Evolutionary conservation across 192 early-diverging fungal genomes (phyloP), one percentile per base, ranked within the genome.

Genomic region (Endogone sp.): DNA sequence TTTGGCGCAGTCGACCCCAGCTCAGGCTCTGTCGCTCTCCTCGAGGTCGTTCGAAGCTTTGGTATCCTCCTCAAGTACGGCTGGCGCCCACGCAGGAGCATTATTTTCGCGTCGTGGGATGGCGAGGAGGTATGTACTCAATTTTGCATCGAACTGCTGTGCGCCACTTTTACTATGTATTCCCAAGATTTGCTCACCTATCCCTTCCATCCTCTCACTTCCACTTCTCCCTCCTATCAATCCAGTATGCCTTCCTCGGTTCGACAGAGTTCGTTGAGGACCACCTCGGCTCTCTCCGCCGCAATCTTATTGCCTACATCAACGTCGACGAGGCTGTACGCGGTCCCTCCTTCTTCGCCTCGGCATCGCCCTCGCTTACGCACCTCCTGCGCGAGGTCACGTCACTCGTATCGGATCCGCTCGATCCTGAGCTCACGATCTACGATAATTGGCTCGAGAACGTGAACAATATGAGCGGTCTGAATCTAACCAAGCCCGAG

Each of bases 181-280:
- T 49, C 16, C 37, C 9, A 11, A 49, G 9, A 6, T 49, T 49
- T 49, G 6, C 37, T 49, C 37, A 6, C 0, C 1, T 49, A 49
- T 49, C 16, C 16, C 37, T 49, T 6, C 6, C 37, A 11, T 49
- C 37, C 1, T 16, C 37, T 11, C 37, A 11, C 37, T 11, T 49
- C 37, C 1, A 16, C 37, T 16, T 16, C 6, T 16, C 37, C 37
- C 37, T 16, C n/a, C n/a, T n/a, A n/a, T n/a, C n/a, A n/a, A 49
- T 11, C 6, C 37, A 49, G 37, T 87, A 88, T 70, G 80, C 86
- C 10, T 62, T 79, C 4, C 59, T 83, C 4, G 88, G 88, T 2
- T 85, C 86, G 20, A 88, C 88, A 3, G 88, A 87, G 65, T 89
- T 82, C 82, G 88, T 89, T 3, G 87, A 89, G 64, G 79, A 85